Conservation (phyloP, 257 asterid genomes). For the Craterostigma plantagineum region DNA sequence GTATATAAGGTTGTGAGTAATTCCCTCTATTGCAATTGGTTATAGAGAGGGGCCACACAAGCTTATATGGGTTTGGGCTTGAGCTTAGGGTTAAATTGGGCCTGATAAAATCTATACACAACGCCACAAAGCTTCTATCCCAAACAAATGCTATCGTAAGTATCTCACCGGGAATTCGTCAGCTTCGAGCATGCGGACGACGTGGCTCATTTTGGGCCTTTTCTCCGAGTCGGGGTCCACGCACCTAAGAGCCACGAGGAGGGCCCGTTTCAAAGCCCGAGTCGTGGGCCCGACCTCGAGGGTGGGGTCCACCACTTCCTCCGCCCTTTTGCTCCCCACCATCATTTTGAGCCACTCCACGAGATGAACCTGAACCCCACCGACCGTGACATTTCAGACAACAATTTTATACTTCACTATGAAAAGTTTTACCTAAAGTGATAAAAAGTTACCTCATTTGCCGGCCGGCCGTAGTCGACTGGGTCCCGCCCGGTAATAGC, state of each 20-base stretch:
- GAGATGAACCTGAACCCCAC: conserved; percentile 59
- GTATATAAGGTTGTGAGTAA: too few relatives aligned
- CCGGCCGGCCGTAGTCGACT: conserved; percentile 85
- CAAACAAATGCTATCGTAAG: too few relatives aligned
- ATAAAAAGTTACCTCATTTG: conserved; percentile 40
- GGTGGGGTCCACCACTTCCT: conserved; percentile 78
- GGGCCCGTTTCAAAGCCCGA: conserved; percentile 76
- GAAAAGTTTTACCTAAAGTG: conserved; percentile 6
- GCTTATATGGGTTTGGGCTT: too few relatives aligned
- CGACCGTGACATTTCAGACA: background rate
- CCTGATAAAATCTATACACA: too few relatives aligned
- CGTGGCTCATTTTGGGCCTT: conserved; percentile 90
- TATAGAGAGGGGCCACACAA: too few relatives aligned
- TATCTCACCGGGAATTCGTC: conserved; percentile 40
- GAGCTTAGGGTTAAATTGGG: too few relatives aligned
- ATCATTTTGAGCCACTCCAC: conserved; percentile 97
- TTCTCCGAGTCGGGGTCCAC: conserved; percentile 92
- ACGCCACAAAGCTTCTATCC: too few relatives aligned
- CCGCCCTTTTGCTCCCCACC: conserved; percentile 86
- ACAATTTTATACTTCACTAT: background rate
- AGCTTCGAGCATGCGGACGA: conserved; percentile 74
- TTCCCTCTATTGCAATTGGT: too few relatives aligned
- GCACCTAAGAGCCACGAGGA: conserved; percentile 76
- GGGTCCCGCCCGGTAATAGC: conserved; percentile 92
- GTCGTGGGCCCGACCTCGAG: conserved; percentile 55